Percentiles rank a stretch among this genome's conserved stretches.
phyloP scores from a whole-genome alignment of 2,329 filamentous ascomycete species.

The Aspergillus ochraceoroseus region DNA sequence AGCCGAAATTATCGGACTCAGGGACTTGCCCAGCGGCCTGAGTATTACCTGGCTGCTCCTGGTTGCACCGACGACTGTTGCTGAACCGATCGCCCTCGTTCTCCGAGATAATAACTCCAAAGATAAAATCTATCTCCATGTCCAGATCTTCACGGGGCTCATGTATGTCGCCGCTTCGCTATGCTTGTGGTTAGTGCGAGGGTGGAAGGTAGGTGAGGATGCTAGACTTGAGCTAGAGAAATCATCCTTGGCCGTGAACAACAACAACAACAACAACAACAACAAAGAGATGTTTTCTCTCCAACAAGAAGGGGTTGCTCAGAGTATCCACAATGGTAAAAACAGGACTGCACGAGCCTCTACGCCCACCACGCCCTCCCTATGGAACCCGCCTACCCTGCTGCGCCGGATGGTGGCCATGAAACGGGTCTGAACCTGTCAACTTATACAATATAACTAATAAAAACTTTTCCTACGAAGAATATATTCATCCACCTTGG shows the following conservation, averaged over 20 bases:
- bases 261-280: neutral
- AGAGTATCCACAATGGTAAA: neutral
- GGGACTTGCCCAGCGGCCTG: constrained; percentile 53
- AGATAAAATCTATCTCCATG: constrained; percentile 35
- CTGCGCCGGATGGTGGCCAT: constrained; percentile 31
- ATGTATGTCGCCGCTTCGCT: constrained; percentile 56
- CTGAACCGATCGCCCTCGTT: constrained; percentile 56
- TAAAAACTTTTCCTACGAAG: too few relatives aligned
- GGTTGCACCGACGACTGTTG: constrained; percentile 48
- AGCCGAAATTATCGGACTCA: constrained; percentile 58
- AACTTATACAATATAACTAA: neutral
- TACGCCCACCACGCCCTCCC: constrained; percentile 1
- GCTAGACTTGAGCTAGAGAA: constrained; percentile 16
- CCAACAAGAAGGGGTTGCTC: neutral
- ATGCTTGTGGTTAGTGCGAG: constrained; percentile 42
- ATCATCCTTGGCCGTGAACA: neutral
- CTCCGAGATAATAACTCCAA: constrained; percentile 43
- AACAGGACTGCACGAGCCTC: constrained; percentile 13
- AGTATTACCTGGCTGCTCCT: constrained; percentile 57
- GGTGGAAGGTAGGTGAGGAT: constrained; percentile 40
- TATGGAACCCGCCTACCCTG: constrained; percentile 30
- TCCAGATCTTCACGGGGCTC: constrained; percentile 55
- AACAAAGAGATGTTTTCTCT: too few relatives aligned
- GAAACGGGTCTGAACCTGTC: constrained; percentile 27
- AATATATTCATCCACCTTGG: too few relatives aligned